Conservation (phyloP, 768 basidiomycete species). For the Tephrocybe sp. region DNA sequence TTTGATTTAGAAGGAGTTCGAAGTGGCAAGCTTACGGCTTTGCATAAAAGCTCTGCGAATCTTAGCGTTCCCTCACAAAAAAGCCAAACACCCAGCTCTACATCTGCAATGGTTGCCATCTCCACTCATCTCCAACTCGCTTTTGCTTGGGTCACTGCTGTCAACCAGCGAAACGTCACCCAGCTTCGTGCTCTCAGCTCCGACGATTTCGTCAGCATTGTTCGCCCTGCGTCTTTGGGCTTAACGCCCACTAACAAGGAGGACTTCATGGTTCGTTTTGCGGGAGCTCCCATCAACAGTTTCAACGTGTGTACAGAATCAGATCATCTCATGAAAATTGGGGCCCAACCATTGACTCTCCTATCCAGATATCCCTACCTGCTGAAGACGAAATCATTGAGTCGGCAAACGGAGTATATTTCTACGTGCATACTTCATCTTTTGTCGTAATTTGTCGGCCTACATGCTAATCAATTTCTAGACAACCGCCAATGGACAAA, state of each 20-base stretch:
- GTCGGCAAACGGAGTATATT: conserved; percentile 7
- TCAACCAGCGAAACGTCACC: conserved; percentile 7
- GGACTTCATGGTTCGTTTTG: conserved; percentile 6
- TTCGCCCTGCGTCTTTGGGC: conserved; percentile 10
- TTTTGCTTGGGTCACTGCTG: conserved; percentile 12
- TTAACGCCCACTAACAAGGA: conserved; percentile 7
- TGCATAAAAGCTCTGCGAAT: no score
- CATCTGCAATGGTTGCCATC: conserved; percentile 9
- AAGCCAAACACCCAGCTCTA: background rate
- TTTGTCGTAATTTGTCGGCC: no score
- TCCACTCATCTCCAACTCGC: conserved; percentile 14
- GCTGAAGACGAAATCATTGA: conserved; percentile 11
- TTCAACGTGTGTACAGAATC: conserved; percentile 11
- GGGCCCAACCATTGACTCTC: no score
- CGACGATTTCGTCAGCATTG: conserved; percentile 11
- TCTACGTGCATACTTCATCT: conserved; percentile 10
- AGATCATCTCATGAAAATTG: no score
- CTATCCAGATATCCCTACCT: conserved; percentile 10
- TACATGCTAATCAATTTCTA: no score
- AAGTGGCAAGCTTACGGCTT: no score
- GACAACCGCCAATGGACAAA: conserved; percentile 15
- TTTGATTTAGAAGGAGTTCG: no score
- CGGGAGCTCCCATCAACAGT: conserved; percentile 7
- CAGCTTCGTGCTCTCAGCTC: conserved; percentile 10
- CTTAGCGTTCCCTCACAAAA: no score